Conservation (phyloP, 225 moss, liverwort and hornwort genomes). For the Polytrichum formosum region DNA sequence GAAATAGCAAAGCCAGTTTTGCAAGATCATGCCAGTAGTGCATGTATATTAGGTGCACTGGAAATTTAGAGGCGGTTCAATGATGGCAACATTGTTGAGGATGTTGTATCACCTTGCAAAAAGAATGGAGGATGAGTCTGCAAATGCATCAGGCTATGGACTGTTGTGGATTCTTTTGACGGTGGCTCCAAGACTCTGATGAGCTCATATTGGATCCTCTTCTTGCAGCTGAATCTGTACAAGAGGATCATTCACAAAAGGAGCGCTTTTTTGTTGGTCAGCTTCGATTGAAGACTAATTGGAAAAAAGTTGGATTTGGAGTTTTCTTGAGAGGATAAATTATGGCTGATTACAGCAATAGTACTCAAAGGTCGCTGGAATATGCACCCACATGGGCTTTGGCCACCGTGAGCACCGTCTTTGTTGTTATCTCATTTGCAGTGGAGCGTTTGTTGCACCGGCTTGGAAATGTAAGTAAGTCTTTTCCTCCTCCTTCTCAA, state of each 20-base stretch:
- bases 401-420: conserved; percentile 21
- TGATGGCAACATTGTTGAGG: no score
- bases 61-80: no score
- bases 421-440: conserved; percentile 38
- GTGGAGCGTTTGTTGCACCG: conserved; percentile 35
- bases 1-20: no score
- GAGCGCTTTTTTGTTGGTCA: background rate
- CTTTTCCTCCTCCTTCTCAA: background rate
- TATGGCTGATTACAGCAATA: conserved; percentile 29
- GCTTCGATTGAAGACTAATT: background rate
- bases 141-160: no score
- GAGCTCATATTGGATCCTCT: no score
- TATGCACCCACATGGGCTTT: conserved; percentile 45
- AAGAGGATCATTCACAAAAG: background rate
- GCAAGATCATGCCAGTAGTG: no score
- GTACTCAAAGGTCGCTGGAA: conserved; percentile 28
- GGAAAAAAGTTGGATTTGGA: background rate
- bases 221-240: background rate
- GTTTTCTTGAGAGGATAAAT: background rate
- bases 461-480: conserved; percentile 25
- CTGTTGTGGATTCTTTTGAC: no score
- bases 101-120: no score
- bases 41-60: no score
- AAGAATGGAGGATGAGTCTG: no score
- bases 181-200: no score